phyloP scores from a whole-genome alignment of 148 eudicot genomes.

The Agrostemma githago region DNA sequence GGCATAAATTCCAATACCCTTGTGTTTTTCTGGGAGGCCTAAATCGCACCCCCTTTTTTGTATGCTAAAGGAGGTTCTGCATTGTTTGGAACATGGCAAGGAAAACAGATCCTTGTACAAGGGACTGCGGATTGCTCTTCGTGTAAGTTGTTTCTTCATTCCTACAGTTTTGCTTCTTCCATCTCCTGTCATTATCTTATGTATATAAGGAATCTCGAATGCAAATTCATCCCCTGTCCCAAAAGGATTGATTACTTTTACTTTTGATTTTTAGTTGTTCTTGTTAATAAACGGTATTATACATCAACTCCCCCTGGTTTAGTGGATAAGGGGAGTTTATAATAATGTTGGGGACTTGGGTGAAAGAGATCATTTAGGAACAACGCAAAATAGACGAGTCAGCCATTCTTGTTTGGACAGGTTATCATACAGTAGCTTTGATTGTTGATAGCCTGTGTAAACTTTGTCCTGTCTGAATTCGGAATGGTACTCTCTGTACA shows the following conservation, averaged over 20 bases:
- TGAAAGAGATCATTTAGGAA: neutral
- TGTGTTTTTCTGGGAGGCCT: neutral
- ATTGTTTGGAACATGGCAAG: slow-evolving; percentile 52
- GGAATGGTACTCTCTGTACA: neutral
- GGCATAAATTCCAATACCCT: neutral
- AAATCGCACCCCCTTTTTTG: neutral
- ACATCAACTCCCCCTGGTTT: neutral
- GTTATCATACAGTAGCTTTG: neutral
- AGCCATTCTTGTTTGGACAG: neutral
- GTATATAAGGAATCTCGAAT: neutral
- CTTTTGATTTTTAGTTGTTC: neutral
- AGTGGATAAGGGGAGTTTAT: neutral
- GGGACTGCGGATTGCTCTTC: slow-evolving; percentile 62
- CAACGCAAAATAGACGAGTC: neutral
- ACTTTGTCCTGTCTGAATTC: neutral
- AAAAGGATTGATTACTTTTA: neutral
- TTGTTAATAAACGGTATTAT: no score
- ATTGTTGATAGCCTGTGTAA: neutral
- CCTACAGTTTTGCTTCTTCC: neutral
- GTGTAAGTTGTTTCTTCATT: slow-evolving; percentile 40
- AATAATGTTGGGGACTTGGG: neutral
- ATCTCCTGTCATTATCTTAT: neutral
- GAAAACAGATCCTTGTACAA: slow-evolving; percentile 63
- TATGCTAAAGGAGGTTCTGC: slow-evolving; percentile 47
- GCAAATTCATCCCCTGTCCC: neutral